Conservation (phyloP, 768 basidiomycete genomes). For the Saitozyma sp. region DNA sequence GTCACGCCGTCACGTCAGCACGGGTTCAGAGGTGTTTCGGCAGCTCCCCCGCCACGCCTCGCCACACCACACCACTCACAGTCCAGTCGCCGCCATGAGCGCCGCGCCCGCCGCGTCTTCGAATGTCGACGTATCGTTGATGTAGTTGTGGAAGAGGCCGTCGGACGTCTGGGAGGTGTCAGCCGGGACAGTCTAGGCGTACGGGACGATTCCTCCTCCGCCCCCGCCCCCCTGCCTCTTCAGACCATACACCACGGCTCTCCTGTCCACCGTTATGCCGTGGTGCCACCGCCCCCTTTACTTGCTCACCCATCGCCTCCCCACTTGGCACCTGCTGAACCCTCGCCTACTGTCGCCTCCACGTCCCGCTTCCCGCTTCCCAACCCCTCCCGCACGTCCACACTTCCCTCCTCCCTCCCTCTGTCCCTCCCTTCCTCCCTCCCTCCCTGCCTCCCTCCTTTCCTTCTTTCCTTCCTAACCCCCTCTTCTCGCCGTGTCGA, state of each 20-base stretch:
- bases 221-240: too few relatives aligned
- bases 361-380: too few relatives aligned
- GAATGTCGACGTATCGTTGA: slow-evolving; percentile 49
- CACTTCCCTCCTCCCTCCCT: background rate
- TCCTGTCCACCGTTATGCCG: too few relatives aligned
- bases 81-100: slow-evolving; percentile 40
- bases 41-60: background rate
- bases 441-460: background rate
- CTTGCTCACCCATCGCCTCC: too few relatives aligned
- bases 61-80: slow-evolving; percentile 20
- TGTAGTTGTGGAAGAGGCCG: slow-evolving; percentile 54
- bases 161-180: slow-evolving; percentile 39
- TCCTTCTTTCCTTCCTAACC: background rate
- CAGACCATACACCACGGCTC: too few relatives aligned
- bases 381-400: background rate
- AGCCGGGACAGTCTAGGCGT: background rate
- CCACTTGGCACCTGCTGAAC: too few relatives aligned
- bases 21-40: background rate
- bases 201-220: background rate
- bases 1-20: slow-evolving; percentile 3
- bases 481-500: slow-evolving; percentile 1
- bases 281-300: too few relatives aligned
- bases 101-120: slow-evolving; percentile 54
- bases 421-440: background rate
- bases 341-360: too few relatives aligned